Evolutionary conservation across 495 filamentous ascomycete species (phyloP), one percentile per base, ranked within the genome.

Genomic region (Lasiosphaeris hirsuta): DNA sequence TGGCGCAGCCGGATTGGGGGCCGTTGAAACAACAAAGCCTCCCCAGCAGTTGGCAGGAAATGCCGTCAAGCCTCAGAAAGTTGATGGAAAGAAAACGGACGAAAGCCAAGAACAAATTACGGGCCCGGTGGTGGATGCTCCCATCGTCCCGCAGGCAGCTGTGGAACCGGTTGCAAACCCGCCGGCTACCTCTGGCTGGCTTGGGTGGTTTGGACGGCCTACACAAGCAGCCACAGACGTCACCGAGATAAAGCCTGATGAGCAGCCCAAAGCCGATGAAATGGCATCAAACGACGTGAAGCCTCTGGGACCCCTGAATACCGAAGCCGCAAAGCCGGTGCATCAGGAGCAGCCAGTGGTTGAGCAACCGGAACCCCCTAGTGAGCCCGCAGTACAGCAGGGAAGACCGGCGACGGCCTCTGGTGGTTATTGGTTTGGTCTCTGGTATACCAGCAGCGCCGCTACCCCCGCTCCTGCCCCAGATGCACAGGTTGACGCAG

Each of bases 191-290:
- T 73, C 71, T 9, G 76, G 81, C 23, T 87, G 85, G 85, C 62
- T 86, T 34, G 81, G 80, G 52, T 86, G 84, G 80, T 70, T 86
- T 36, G 76, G 81, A 19, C 71, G 67, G 49, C 56, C 63, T 60
- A 44, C 45, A 14, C 34, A 35, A 33, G 34, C 70, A 35, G 62
- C 56, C 18, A 61, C 68, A 4, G 65, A 59, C 35, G 33, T 58
- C 10, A 46, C 56, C 19, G 58, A 53, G 11, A 34, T 34, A 17
- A 43, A 47, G 5, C 30, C 53, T 8, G 34, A 45, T 13, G 40
- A 55, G 19, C 23, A 23, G 2, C 15, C 9, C 35, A 60, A 60
- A 54, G 36, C 63, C 9, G 62, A 68, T 43, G 51, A 65, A 18
- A 17, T 64, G 10, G 60, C 62, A 35, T 14, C 45, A 10, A 23